A percentile compares a stretch with the other conserved stretches of the same genome.
Evolutionary conservation across 768 basidiomycete species (phyloP).

Genomic region (Calocera cornea): DNA sequence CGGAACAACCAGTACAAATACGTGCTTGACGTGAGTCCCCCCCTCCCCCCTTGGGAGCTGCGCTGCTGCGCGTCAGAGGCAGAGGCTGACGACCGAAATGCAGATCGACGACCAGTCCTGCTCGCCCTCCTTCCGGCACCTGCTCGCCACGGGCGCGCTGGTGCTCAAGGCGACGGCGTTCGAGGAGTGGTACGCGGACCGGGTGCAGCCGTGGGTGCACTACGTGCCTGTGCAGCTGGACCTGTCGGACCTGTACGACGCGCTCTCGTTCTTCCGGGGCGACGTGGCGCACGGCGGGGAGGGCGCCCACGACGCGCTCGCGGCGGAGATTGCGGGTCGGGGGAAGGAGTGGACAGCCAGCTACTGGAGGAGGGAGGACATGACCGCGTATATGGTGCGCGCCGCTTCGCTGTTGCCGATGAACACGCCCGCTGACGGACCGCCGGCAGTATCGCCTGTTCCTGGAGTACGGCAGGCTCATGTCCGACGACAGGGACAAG

Average conservation of each 20-base stretch:
- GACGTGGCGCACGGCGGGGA: conserved; percentile 36
- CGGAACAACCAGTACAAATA: conserved; percentile 50
- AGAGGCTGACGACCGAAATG: not conserved
- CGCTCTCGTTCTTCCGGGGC: conserved; percentile 60
- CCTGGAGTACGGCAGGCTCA: conserved; percentile 42
- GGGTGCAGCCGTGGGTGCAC: conserved; percentile 55
- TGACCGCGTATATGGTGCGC: conserved; percentile 45
- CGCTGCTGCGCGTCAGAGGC: too few species aligned
- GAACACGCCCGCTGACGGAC: not conserved
- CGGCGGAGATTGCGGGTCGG: conserved; percentile 39
- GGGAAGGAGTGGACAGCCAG: conserved; percentile 44
- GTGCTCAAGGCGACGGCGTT: conserved; percentile 60
- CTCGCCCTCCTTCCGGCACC: conserved; percentile 52
- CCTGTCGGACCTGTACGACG: conserved; percentile 54
- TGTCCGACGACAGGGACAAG: conserved; percentile 33
- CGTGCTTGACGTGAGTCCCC: conserved; percentile 26
- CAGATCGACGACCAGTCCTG: conserved; percentile 33
- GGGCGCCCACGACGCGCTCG: conserved; percentile 45
- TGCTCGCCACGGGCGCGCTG: conserved; percentile 48
- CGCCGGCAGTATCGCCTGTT: conserved; percentile 22
- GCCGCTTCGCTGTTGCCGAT: not conserved
- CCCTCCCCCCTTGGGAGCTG: conserved; percentile 10
- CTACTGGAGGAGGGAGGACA: conserved; percentile 49
- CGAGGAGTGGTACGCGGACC: conserved; percentile 54
- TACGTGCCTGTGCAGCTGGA: conserved; percentile 56